Evolutionary conservation across 306 rosid species (phyloP).

Genomic region (Corylus avellana): DNA sequence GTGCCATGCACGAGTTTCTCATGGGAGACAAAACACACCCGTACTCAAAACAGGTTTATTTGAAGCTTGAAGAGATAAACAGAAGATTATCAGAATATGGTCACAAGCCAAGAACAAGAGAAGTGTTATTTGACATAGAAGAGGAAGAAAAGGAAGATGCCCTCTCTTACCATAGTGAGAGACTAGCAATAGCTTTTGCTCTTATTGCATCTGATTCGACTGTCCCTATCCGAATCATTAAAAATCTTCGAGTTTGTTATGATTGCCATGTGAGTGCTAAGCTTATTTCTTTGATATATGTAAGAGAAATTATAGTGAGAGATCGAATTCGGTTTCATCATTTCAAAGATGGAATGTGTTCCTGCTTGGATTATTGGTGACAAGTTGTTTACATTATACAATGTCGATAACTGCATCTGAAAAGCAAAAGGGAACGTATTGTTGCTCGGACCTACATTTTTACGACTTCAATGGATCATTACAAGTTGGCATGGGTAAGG

Average conservation of each 20-base stretch:
- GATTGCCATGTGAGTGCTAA: slow-evolving; percentile 41
- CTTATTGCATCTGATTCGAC: slow-evolving; percentile 33
- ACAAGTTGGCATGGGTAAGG: neutral
- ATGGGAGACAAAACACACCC: slow-evolving; percentile 46
- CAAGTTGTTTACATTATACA: neutral
- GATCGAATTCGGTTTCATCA: slow-evolving; percentile 36
- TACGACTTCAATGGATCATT: neutral
- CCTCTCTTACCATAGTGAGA: slow-evolving; percentile 50
- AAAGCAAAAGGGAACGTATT: neutral
- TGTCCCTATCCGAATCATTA: slow-evolving; percentile 35
- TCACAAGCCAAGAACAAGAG: slow-evolving; percentile 16
- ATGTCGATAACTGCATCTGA: neutral
- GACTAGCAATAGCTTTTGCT: slow-evolving; percentile 49
- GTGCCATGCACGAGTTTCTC: slow-evolving; percentile 52
- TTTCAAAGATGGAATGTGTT: neutral
- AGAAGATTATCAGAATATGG: slow-evolving; percentile 36
- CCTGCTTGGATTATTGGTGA: neutral
- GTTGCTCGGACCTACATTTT: neutral
- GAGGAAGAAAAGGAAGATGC: slow-evolving; percentile 50
- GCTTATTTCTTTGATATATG: slow-evolving; percentile 36
- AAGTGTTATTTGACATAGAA: slow-evolving; percentile 46
- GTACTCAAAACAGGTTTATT: slow-evolving; percentile 36
- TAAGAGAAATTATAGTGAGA: slow-evolving; percentile 40
- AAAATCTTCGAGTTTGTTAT: slow-evolving; percentile 46
- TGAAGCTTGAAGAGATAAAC: slow-evolving; percentile 42